Evolutionary conservation across 441 rosid genomes (phyloP).

Genomic region (Eutrema salsugineum): DNA sequence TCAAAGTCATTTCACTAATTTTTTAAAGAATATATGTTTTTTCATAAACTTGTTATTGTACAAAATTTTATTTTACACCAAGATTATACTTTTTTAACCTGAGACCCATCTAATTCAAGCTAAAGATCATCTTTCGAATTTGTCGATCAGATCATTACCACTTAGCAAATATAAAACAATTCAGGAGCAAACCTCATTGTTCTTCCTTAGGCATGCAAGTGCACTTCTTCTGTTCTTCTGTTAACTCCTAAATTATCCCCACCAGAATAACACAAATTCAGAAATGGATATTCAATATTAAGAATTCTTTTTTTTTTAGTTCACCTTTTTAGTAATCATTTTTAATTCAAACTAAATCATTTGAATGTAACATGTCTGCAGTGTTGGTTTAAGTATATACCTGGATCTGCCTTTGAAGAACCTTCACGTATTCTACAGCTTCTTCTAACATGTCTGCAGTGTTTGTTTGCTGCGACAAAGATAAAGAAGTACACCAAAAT

Average conservation of each 20-base stretch:
- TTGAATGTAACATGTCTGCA: too few species aligned
- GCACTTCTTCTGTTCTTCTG: constrained; percentile 62
- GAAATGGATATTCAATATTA: not conserved
- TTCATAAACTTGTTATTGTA: not conserved
- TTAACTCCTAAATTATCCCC: constrained; percentile 48
- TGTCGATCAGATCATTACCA: not conserved
- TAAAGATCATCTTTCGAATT: not conserved
- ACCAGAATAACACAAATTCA: not conserved
- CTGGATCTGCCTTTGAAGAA: constrained; percentile 77
- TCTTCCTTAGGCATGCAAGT: constrained; percentile 45
- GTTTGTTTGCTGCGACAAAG: constrained; percentile 68
- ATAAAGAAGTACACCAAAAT: not conserved
- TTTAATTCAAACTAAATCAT: not conserved
- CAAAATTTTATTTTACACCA: not conserved
- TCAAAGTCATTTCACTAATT: not conserved
- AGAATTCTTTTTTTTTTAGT: not conserved
- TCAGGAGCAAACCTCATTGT: constrained; percentile 1
- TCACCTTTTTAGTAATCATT: not conserved
- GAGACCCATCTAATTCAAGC: not conserved
- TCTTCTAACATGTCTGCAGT: constrained; percentile 88
- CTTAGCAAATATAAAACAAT: not conserved
- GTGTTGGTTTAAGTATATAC: too few species aligned
- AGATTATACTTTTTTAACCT: not conserved
- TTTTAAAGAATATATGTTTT: constrained; percentile 5
- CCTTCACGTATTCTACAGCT: constrained; percentile 75